These are phyloP conservation scores for Sugiyamaella japonica DNA, from an alignment of 1,139 yeast genomes.

Conservation along the genomic window DNA sequence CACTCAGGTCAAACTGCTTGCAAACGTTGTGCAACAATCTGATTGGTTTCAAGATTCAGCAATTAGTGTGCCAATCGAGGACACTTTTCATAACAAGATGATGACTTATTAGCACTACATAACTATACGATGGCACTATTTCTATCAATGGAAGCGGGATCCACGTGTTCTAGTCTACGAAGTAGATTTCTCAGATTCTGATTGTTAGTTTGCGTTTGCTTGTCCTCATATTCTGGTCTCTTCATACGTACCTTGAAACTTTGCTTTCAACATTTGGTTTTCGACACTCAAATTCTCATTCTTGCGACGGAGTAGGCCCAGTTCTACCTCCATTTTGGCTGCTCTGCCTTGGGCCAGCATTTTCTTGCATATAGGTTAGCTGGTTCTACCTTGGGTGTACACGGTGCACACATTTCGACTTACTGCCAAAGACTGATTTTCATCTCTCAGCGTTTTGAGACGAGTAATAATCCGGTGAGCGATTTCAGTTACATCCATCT, in stretches of 20 bases:
- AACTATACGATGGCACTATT: not conserved
- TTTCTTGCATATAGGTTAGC: constrained; percentile 35
- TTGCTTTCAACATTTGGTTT: constrained; percentile 10
- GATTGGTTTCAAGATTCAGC: constrained; percentile 30
- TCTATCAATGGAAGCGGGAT: too few species aligned
- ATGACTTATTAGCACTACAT: constrained; percentile 3
- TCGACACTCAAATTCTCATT: constrained; percentile 35
- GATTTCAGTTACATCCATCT: constrained; percentile 64
- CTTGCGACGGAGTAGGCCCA: constrained; percentile 58
- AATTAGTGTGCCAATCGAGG: constrained; percentile 25
- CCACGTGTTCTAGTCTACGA: not conserved
- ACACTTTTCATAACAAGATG: constrained; percentile 27
- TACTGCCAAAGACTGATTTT: constrained; percentile 64
- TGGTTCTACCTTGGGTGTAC: not conserved
- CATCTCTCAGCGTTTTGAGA: constrained; percentile 60
- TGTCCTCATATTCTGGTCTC: not conserved
- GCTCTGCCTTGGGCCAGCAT: constrained; percentile 72
- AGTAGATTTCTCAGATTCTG: constrained; percentile 18
- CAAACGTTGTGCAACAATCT: constrained; percentile 29
- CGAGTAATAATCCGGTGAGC: constrained; percentile 74
- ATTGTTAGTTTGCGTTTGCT: constrained; percentile 3
- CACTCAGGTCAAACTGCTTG: constrained; percentile 28
- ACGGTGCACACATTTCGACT: constrained; percentile 14
- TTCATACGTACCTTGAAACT: constrained; percentile 12
- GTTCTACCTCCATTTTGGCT: constrained; percentile 67